phyloP scores from a whole-genome alignment of 306 rosid genomes.

The Malus sieversii region DNA sequence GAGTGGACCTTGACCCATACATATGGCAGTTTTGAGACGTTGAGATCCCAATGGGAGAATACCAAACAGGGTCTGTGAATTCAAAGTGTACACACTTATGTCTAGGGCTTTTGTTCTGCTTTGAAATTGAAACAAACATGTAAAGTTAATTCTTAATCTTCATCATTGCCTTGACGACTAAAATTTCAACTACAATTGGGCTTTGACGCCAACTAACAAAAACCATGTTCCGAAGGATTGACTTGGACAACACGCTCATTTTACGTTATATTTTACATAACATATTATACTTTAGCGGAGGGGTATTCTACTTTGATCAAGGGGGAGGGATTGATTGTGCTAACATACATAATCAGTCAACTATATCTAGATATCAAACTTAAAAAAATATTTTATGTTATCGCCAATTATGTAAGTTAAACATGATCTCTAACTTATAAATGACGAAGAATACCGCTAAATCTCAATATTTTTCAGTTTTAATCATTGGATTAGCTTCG shows the following conservation, averaged over 20 bases:
- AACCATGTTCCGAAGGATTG: not conserved
- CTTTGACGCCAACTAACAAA: not conserved
- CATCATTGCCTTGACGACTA: constrained; percentile 5
- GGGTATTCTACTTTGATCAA: no score
- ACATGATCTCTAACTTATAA: no score
- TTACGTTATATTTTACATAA: not conserved
- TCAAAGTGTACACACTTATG: not conserved
- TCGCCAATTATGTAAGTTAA: no score
- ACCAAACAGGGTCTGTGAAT: constrained; percentile 1
- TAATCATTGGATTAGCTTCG: not conserved
- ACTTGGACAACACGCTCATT: not conserved
- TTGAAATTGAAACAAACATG: not conserved
- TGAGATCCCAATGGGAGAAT: constrained; percentile 12
- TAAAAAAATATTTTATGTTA: no score
- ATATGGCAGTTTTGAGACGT: constrained; percentile 35
- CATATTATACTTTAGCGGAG: no score
- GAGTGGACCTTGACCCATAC: not conserved
- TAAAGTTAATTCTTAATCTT: not conserved
- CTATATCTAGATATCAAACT: no score
- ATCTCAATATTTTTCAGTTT: not conserved
- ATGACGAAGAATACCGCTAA: no score
- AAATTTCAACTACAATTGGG: not conserved
- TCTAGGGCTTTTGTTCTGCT: constrained; percentile 1
- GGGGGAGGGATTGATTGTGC: no score
- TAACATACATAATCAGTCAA: no score